These are phyloP conservation scores for Gamsiella multidivaricata DNA, from an alignment of 192 early-diverging fungal species.

Conservation along the genomic window DNA sequence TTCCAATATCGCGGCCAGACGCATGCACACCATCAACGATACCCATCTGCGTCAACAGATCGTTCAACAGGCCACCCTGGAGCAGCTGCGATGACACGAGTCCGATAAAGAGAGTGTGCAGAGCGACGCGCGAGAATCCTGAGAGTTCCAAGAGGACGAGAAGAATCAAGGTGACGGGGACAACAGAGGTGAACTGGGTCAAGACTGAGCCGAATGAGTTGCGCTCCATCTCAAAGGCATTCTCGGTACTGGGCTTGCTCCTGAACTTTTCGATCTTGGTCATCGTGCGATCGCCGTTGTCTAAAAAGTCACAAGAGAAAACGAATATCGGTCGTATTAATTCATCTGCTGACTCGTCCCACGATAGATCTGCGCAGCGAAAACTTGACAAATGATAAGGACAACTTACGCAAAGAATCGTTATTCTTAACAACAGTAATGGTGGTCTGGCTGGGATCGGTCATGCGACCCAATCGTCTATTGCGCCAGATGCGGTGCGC, in stretches of 20 bases:
- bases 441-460: conserved; percentile 13
- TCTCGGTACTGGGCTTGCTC: conserved; percentile 19
- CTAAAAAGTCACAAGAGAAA: neutral
- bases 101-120: conserved; percentile 32
- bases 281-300: conserved; percentile 1
- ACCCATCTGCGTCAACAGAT: conserved; percentile 7
- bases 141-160: conserved; percentile 27
- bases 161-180: conserved; percentile 24
- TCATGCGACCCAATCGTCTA: conserved; percentile 9
- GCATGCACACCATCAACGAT: conserved; percentile 39
- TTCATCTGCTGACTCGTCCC: too few relatives aligned
- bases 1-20: conserved; percentile 34
- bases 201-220: conserved; percentile 23
- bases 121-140: conserved; percentile 15
- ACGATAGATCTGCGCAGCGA: too few relatives aligned
- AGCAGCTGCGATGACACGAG: conserved; percentile 19
- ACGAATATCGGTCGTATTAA: neutral
- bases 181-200: conserved; percentile 28
- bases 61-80: conserved; percentile 33
- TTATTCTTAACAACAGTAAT: conserved; percentile 22
- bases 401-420: conserved; percentile 8
- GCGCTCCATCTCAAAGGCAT: conserved; percentile 15
- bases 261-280: conserved; percentile 31
- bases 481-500: conserved; percentile 28
- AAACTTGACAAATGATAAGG: too few relatives aligned